Percentiles rank a stretch among this genome's conserved stretches.
Conservation (phyloP, 768 basidiomycete species). For the Pholiota conissans region DNA sequence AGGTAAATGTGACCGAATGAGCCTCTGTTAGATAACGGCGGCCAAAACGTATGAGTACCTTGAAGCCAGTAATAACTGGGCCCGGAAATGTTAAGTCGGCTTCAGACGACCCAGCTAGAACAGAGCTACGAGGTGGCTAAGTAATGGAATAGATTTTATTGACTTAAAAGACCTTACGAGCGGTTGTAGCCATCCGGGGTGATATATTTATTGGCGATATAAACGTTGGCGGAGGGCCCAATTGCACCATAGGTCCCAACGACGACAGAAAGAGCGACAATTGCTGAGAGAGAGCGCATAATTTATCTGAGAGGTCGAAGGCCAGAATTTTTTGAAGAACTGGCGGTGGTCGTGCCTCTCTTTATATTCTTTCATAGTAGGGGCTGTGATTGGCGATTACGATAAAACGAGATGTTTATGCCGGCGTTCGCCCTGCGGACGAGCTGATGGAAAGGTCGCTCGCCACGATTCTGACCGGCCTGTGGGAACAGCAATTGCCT, state of each 20-base stretch:
- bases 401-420: too few relatives aligned
- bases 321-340: too few relatives aligned
- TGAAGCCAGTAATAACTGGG: not conserved
- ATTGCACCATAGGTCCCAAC: conserved; percentile 17
- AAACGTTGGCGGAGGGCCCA: conserved; percentile 31
- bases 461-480: too few relatives aligned
- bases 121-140: not conserved
- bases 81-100: not conserved
- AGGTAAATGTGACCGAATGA: too few relatives aligned
- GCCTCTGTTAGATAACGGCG: too few relatives aligned
- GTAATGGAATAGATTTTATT: not conserved
- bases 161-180: conserved; percentile 26
- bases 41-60: not conserved
- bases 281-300: not conserved
- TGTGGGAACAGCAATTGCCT: too few relatives aligned
- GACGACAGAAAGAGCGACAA: not conserved
- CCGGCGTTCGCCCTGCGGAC: too few relatives aligned
- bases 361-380: too few relatives aligned
- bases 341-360: too few relatives aligned
- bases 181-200: conserved; percentile 50
- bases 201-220: conserved; percentile 42
- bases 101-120: not conserved
- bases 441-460: too few relatives aligned
- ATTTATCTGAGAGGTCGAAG: too few relatives aligned
- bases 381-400: too few relatives aligned